Conservation (phyloP, 2,329 filamentous ascomycete genomes). For the Aspergillus ruber region DNA sequence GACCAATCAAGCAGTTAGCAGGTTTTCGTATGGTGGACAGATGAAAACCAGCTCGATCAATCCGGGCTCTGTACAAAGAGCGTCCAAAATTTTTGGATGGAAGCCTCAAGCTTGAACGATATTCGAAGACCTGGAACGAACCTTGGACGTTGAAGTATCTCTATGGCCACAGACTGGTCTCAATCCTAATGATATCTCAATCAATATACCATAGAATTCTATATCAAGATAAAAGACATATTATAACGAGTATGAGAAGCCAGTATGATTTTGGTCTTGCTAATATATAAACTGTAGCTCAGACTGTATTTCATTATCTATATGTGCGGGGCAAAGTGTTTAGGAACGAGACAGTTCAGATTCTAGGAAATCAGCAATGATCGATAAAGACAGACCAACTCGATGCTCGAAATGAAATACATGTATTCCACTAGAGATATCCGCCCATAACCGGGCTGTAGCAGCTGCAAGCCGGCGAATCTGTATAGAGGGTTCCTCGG, state of each 20-base stretch:
- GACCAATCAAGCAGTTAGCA: background rate
- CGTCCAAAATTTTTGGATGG: background rate
- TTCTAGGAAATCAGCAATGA: conserved; percentile 2
- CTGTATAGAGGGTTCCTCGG: background rate
- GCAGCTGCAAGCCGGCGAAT: conserved; percentile 1
- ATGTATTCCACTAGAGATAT: background rate
- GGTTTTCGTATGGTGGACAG: background rate
- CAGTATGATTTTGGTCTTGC: no score
- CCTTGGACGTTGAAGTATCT: background rate
- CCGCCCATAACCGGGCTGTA: background rate
- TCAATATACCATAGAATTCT: background rate
- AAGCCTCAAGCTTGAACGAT: background rate
- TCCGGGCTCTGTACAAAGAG: background rate
- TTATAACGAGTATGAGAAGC: no score
- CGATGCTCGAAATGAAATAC: conserved; percentile 1
- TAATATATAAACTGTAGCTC: no score
- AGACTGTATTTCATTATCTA: no score
- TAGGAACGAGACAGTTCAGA: background rate
- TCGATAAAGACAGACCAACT: background rate
- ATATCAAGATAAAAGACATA: background rate
- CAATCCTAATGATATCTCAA: background rate
- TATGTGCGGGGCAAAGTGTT: background rate
- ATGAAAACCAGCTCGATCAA: background rate
- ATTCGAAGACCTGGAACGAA: background rate
- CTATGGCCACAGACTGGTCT: background rate